Conservation (phyloP, 1,284 basidiomycete genomes). For the Microbotryum lychnidis-dioicae region DNA sequence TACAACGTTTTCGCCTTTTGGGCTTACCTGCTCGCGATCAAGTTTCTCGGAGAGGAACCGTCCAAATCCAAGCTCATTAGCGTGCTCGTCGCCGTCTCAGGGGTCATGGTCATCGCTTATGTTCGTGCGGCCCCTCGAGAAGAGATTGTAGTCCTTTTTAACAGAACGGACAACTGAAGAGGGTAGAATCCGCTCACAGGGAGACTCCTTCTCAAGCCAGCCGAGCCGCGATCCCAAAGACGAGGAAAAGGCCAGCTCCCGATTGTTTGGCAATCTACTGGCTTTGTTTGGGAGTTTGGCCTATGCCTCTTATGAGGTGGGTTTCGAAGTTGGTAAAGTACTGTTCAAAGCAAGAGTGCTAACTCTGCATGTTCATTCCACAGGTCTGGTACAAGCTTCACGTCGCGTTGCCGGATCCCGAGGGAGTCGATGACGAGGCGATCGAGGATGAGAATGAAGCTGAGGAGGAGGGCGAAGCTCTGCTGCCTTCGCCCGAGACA, state of each 20-base stretch:
- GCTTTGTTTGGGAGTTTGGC: conserved; percentile 60
- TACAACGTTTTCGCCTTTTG: conserved; percentile 14
- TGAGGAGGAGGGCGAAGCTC: conserved; percentile 15
- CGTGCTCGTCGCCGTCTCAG: conserved; percentile 64
- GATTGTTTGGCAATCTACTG: conserved; percentile 61
- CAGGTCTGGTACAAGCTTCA: conserved; percentile 70
- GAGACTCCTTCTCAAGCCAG: conserved; percentile 22
- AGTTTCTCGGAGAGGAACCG: conserved; percentile 37
- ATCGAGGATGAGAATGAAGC: conserved; percentile 13
- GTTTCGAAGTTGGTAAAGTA: conserved; percentile 33
- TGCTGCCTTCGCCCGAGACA: conserved; percentile 6
- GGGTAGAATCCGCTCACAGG: too few species aligned
- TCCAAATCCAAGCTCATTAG: conserved; percentile 55
- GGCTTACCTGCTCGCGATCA: conserved; percentile 35
- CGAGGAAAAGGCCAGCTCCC: not conserved
- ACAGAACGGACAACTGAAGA: too few species aligned
- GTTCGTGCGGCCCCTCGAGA: conserved; percentile 40
- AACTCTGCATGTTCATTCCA: not conserved
- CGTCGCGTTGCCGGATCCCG: conserved; percentile 9
- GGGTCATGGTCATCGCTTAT: conserved; percentile 65
- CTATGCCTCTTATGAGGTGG: conserved; percentile 54
- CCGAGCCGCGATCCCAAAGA: too few species aligned
- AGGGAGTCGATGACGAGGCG: conserved; percentile 7
- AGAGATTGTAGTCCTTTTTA: too few species aligned
- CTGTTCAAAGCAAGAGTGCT: not conserved